Evolutionary conservation across 805 yeast species (phyloP), one percentile per base, ranked within the genome.

Genomic region (Pichia nanzhaoensis): DNA sequence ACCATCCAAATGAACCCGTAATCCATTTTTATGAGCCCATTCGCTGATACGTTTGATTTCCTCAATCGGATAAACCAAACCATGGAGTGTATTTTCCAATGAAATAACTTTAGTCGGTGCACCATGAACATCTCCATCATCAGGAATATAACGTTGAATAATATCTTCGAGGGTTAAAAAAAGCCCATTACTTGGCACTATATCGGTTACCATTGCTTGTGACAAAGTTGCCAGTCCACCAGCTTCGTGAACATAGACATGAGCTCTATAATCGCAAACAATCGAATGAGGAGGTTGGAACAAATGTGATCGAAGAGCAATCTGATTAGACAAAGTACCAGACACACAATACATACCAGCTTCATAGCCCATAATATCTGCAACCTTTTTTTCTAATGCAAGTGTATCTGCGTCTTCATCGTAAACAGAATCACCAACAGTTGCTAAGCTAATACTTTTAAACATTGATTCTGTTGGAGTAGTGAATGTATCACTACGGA

Each of bases 291-390:
- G 95, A 16, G 96, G 96, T 58, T 84, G 91, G 50, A 62, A 64
- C 39, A 91, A 67, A 53, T 83, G 85, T 4, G 88, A 70, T 57
- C 96, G 72, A 37, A 90, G 61, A 14, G 83, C 96, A 49, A 90
- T 72, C 65, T 90, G 98, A 66, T 90, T 90, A 10, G 95, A 82
- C 64, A 90, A 65, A 5, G 97, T 91, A 38, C 98, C 97, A 19
- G 95, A 83, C 18, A 81, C 87, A 65, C 95, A 87, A 64, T 73
- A 90, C 42, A 88, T 61, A 12, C 85, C 96, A 1, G 87, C 84
- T 53, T 80, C 86, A 55, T 82, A 85, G 16, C 95, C 95, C 6
- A 95, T 73, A 45, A 89, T 54, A 20, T 69, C 65, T 5, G 86
- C 83, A 45, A 90, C 78, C 45, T 73, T 73, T 9, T 64, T 58